Evolutionary conservation across 306 rosid species (phyloP), one percentile per base, ranked within the genome.

Genomic region (Prunus fruticosa): DNA sequence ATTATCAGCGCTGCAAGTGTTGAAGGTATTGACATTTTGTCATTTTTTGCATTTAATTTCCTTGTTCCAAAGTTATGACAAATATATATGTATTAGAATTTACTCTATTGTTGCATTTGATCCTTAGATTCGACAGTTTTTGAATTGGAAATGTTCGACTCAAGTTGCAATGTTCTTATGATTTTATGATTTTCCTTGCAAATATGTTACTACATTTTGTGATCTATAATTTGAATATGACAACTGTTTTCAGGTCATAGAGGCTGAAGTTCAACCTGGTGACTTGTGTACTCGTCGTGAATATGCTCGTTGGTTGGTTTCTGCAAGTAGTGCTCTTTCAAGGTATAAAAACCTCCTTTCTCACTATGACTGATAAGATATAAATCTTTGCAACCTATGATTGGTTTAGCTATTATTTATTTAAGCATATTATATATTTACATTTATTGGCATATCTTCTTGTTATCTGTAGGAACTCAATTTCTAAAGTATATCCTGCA

Each of bases 241-340:
- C 51, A 51, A 60, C 38, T 28, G 32, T 76, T 58, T 83, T 71
- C 84, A 96, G 99, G 99, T 96, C 78, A 84, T 96, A 76, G 99
- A 92, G 85, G 81, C 88, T 76, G 91, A 92, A 67, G 91, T 91
- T 88, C 92, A 91, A 78, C 93, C 98, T 68, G 73, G 93, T 72
- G 93, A 89, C 77, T 80, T 96, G 82, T 96, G 99, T 80, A 87
- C 96, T 61, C 99, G 98, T 79, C 93, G 99, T 72, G 98, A 96
- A 72, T 96, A 88, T 87, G 99, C 98, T 73, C 91, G 97, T 12
- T 96, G 99, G 99, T 84, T 96, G 89, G 91, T 96, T 63, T 83
- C 92, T 72, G 98, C 99, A 56, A 96, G 98, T 82, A 84, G 92
- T 80, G 91, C 86, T 67, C 96, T 96, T 78, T 91, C 99, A n/a